Evolutionary conservation across 495 filamentous ascomycete genomes (phyloP).

Genomic region (Astrocystis sublimbata): DNA sequence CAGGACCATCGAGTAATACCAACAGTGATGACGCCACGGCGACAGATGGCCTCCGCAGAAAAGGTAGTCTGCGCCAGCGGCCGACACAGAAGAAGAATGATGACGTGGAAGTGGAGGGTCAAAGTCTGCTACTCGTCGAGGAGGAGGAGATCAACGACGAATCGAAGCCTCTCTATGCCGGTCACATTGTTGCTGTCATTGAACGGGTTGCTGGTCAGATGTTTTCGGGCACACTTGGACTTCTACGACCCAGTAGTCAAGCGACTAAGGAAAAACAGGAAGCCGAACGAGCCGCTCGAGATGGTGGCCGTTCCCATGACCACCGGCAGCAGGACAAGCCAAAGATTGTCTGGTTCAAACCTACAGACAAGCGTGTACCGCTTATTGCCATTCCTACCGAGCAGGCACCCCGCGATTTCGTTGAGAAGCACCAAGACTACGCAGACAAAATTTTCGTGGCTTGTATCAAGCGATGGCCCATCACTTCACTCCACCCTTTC

Average conservation of each 20-base stretch:
- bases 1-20: constrained; percentile 61
- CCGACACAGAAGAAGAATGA: constrained; percentile 99
- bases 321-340: constrained; percentile 88
- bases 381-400: constrained; percentile 98
- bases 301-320: constrained; percentile 80
- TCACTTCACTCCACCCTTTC: constrained; percentile 98
- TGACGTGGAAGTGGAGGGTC: constrained; percentile 97
- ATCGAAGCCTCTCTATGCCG: constrained; percentile 94
- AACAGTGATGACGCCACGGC: constrained; percentile 66
- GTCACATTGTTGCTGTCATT: constrained; percentile 95
- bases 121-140: constrained; percentile 93
- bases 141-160: constrained; percentile 99
- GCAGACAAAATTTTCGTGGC: constrained; percentile 97
- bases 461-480: constrained; percentile 99
- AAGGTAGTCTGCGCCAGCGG: constrained; percentile 92
- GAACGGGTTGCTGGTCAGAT: constrained; percentile 97
- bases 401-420: constrained; percentile 95
- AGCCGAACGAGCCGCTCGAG: constrained; percentile 88
- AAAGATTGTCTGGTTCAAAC: constrained; percentile 99
- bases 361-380: constrained; percentile 96
- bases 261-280: constrained; percentile 99
- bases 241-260: constrained; percentile 95
- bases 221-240: constrained; percentile 95
- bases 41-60: constrained; percentile 79
- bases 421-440: constrained; percentile 97